phyloP scores from a whole-genome alignment of 2,329 filamentous ascomycete species.

The Ilyonectria sp. region DNA sequence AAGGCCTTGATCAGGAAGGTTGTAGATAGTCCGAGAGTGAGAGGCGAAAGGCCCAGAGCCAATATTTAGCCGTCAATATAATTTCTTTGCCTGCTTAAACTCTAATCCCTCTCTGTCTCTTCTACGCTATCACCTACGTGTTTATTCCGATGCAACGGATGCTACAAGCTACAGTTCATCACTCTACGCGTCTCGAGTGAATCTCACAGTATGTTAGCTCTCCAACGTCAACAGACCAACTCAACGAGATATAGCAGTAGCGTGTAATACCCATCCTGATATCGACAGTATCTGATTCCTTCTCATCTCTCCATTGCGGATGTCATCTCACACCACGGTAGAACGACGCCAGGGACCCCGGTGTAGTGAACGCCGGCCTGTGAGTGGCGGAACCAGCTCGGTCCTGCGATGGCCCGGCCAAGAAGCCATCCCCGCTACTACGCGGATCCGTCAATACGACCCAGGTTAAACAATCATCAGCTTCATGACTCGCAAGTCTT shows the following conservation, averaged over 20 bases:
- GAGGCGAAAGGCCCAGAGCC: not conserved
- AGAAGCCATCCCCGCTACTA: not conserved
- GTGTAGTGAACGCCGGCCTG: not conserved
- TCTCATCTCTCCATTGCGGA: not conserved
- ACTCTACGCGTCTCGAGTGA: not conserved
- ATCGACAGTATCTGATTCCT: not conserved
- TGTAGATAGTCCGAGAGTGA: not conserved
- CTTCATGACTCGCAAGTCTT: constrained; percentile 2
- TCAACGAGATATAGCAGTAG: not conserved
- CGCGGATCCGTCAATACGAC: not conserved
- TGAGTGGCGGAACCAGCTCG: constrained; percentile 29
- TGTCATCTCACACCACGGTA: not conserved
- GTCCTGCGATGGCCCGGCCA: constrained; percentile 2
- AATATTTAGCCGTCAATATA: constrained; percentile 6
- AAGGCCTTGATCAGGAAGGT: constrained; percentile 6
- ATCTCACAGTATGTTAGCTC: not conserved
- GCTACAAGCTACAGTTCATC: not conserved
- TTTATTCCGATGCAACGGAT: not conserved
- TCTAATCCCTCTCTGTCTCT: not conserved
- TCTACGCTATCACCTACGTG: not conserved
- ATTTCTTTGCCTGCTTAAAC: not conserved
- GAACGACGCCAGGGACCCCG: not conserved
- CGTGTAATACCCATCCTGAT: not conserved
- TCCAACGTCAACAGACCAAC: not conserved
- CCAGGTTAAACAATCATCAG: not conserved